phyloP scores from a whole-genome alignment of 139 green algal species.

The Chlamydomonas schloesseri region DNA sequence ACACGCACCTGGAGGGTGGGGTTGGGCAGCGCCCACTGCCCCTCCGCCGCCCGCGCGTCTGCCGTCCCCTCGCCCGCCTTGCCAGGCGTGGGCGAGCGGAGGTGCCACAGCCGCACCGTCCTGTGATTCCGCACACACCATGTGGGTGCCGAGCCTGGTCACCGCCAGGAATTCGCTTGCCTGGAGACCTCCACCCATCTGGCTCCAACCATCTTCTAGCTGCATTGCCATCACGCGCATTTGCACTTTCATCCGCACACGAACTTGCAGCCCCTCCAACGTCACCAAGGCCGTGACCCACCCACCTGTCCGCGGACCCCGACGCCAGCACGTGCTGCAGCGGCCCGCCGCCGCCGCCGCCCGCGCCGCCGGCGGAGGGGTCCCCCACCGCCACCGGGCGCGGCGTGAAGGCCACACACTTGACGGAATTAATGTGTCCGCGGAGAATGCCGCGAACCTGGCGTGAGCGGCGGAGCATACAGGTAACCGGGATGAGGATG shows the following conservation, averaged over 20 bases:
- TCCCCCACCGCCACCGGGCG: neutral
- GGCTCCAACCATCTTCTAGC: too few relatives aligned
- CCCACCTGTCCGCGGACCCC: too few relatives aligned
- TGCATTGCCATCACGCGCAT: neutral
- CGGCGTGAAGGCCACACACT: constrained; percentile 18
- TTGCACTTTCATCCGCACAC: too few relatives aligned
- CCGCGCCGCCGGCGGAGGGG: too few relatives aligned
- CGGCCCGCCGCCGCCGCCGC: too few relatives aligned
- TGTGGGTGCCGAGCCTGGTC: neutral
- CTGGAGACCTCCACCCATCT: too few relatives aligned
- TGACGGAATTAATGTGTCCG: constrained; percentile 26
- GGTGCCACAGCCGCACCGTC: constrained; percentile 31
- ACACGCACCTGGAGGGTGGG: constrained; percentile 12
- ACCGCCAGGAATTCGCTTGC: too few relatives aligned
- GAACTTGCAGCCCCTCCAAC: too few relatives aligned
- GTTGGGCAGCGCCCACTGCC: constrained; percentile 5
- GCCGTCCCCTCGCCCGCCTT: neutral
- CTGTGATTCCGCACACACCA: neutral
- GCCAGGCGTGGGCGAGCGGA: neutral
- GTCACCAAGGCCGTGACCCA: too few relatives aligned
- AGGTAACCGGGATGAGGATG: too few relatives aligned
- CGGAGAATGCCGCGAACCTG: neutral
- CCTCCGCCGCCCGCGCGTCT: neutral
- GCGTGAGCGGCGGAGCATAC: too few relatives aligned
- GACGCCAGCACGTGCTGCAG: constrained; percentile 23